phyloP scores from a whole-genome alignment of 1,284 basidiomycete genomes.

The Pterulicium gracile region DNA sequence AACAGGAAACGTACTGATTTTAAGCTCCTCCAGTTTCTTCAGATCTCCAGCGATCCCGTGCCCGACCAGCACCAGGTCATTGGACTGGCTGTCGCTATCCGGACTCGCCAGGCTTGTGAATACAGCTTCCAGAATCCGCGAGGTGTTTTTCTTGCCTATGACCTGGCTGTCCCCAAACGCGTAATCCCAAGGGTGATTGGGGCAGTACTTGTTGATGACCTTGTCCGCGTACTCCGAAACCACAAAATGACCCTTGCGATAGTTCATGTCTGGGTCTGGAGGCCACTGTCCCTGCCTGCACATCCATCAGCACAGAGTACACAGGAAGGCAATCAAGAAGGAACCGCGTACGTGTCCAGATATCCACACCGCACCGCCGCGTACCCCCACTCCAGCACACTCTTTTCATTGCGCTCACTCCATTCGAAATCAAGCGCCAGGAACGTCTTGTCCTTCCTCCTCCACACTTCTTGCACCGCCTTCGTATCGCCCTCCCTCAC shows the following conservation, averaged over 20 bases:
- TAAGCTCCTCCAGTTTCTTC: conserved; percentile 58
- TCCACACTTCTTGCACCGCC: conserved; percentile 62
- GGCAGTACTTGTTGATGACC: conserved; percentile 46
- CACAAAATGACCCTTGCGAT: conserved; percentile 76
- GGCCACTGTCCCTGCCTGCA: conserved; percentile 68
- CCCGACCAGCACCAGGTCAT: conserved; percentile 67
- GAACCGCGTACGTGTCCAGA: conserved; percentile 51
- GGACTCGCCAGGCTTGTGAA: conserved; percentile 73
- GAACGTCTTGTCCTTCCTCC: conserved; percentile 59
- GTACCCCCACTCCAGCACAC: conserved; percentile 70
- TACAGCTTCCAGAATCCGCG: conserved; percentile 64
- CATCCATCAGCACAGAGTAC: conserved; percentile 6
- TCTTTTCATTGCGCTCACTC: conserved; percentile 65
- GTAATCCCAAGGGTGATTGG: conserved; percentile 54
- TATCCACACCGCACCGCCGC: conserved; percentile 68
- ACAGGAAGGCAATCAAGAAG: conserved; percentile 2
- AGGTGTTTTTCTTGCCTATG: conserved; percentile 54
- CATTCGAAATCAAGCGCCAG: conserved; percentile 69
- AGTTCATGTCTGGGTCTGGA: conserved; percentile 69
- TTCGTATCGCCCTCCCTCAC: conserved; percentile 60
- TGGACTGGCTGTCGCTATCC: conserved; percentile 63
- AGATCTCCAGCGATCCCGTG: conserved; percentile 51
- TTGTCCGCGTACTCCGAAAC: conserved; percentile 71
- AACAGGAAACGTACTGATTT: conserved; percentile 45
- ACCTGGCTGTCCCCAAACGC: conserved; percentile 71